Conservation (phyloP, 108 stramenopile species). For the Skeletonema potamos region DNA sequence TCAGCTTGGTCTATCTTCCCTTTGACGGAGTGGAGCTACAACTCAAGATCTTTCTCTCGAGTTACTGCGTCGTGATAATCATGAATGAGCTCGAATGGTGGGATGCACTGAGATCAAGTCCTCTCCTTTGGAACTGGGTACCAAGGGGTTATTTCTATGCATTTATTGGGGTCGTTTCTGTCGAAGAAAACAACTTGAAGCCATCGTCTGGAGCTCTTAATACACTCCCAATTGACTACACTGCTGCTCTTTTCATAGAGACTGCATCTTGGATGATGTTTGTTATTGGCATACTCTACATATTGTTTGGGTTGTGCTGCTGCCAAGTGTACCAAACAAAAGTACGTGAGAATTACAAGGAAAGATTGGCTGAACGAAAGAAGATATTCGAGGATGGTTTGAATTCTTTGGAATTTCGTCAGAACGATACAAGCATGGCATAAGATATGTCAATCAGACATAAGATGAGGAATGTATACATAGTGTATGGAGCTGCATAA, state of each 20-base stretch:
- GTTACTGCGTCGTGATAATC: slow-evolving; percentile 6
- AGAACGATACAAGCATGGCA: neutral
- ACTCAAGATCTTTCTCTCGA: slow-evolving; percentile 4
- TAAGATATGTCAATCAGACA: neutral
- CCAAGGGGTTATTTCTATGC: slow-evolving; percentile 16
- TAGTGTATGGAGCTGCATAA: neutral
- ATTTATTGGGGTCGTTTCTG: slow-evolving; percentile 7
- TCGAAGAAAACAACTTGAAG: slow-evolving; percentile 21
- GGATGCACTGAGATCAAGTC: neutral
- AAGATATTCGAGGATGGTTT: slow-evolving; percentile 1
- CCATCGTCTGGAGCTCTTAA: neutral
- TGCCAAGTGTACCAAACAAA: slow-evolving; percentile 1
- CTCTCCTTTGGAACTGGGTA: slow-evolving; percentile 10
- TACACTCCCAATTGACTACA: neutral
- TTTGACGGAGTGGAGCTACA: slow-evolving; percentile 7
- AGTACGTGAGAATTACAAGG: neutral
- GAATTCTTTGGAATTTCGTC: neutral
- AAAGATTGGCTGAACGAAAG: neutral
- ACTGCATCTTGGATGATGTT: slow-evolving; percentile 13
- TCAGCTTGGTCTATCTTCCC: slow-evolving; percentile 13
- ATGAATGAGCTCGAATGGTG: slow-evolving; percentile 10
- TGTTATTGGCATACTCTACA: slow-evolving; percentile 2
- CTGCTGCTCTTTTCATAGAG: slow-evolving; percentile 10
- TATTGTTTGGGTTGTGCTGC: slow-evolving; percentile 7
- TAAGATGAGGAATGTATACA: neutral